Base-by-base conservation (phyloP, 345 rosid species). In the Hibiscus tridactylites region DNA sequence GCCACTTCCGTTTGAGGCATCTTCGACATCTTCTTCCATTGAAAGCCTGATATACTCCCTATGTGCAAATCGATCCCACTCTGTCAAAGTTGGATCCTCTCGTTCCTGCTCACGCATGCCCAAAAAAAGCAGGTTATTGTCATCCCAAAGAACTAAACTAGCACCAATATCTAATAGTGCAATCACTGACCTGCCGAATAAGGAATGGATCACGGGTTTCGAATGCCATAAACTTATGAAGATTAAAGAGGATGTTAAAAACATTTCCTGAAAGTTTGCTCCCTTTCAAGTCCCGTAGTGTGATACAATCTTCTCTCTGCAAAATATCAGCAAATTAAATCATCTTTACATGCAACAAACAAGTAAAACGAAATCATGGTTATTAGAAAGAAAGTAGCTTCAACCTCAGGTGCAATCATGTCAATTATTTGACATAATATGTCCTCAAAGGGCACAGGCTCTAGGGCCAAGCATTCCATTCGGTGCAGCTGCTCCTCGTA, bases 401-500 rank as follows among this genome's bases (percentile, higher is more conserved):
- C n/a, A 67, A 91, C 98, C 97, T 91, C 83, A 58, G 97, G 93
- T 60, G 86, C 86, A 80, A 91, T 87, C 97, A 91, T 93, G 80
- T 93, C 97, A 62, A 93, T 78, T 72, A 93, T 91, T 87, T 89
- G 97, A 78, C 96, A 91, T 17, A 93, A 73, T 53, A 91, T 91
- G 78, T 89, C 92, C 81, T 88, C 92, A 73, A 93, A 91, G 5
- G 86, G 85, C 54, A 89, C 93, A 74, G 91, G 86, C 73, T 89
- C 91, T 70, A 87, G 88, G 68, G 88, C 89, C 83, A 90, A 85
- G 85, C 93, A 89, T 75, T 83, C 88, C 93, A 93, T 86, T 9
- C 98, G 90, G 79, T 89, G 91, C 84, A 88, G 79, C 81, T 93
- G 98, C 84, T 91, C 97, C 81, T 93, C 97, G 13, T 87, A 93